Evolutionary conservation across 2,329 filamentous ascomycete genomes (phyloP).

Genomic region (Claviceps cyperi): DNA sequence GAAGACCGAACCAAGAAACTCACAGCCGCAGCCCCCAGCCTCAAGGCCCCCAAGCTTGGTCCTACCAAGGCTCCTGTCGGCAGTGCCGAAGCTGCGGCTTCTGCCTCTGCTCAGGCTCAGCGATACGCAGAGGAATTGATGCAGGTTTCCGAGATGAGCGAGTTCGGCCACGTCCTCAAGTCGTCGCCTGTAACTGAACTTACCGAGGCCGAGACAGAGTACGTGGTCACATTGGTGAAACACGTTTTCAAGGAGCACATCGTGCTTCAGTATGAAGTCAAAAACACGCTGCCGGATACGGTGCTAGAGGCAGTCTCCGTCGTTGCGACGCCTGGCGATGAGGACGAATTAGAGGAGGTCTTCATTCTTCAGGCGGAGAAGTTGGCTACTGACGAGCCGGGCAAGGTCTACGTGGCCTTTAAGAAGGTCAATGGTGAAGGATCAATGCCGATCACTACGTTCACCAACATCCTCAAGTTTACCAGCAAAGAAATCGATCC

Average conservation of each 20-base stretch:
- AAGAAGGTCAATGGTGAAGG: slow-evolving; percentile 64
- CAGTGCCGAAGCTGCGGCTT: slow-evolving; percentile 60
- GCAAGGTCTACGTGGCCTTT: slow-evolving; percentile 91
- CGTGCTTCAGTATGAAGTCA: slow-evolving; percentile 91
- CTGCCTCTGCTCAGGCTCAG: slow-evolving; percentile 66
- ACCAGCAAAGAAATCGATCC: slow-evolving; percentile 97
- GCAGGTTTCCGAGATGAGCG: slow-evolving; percentile 79
- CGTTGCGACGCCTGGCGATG: slow-evolving; percentile 62
- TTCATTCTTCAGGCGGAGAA: slow-evolving; percentile 85
- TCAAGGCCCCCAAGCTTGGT: slow-evolving; percentile 80
- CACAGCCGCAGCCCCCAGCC: slow-evolving; percentile 76
- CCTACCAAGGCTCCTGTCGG: slow-evolving; percentile 56
- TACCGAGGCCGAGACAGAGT: slow-evolving; percentile 94
- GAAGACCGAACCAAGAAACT: slow-evolving; percentile 97
- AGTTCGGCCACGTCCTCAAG: slow-evolving; percentile 83
- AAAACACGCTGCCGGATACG: slow-evolving; percentile 88
- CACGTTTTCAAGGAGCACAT: slow-evolving; percentile 97
- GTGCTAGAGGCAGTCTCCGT: slow-evolving; percentile 83
- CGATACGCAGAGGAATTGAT: slow-evolving; percentile 80
- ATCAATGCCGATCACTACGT: slow-evolving; percentile 64
- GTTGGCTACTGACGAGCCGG: slow-evolving; percentile 71
- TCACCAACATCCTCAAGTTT: slow-evolving; percentile 91
- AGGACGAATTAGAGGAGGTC: slow-evolving; percentile 75
- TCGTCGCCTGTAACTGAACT: slow-evolving; percentile 76
- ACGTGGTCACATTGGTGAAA: slow-evolving; percentile 86